A percentile compares a stretch with the other conserved stretches of the same genome.
Evolutionary conservation across 108 stramenopile species (phyloP).

Genomic region (Nitzschia inconspicua): DNA sequence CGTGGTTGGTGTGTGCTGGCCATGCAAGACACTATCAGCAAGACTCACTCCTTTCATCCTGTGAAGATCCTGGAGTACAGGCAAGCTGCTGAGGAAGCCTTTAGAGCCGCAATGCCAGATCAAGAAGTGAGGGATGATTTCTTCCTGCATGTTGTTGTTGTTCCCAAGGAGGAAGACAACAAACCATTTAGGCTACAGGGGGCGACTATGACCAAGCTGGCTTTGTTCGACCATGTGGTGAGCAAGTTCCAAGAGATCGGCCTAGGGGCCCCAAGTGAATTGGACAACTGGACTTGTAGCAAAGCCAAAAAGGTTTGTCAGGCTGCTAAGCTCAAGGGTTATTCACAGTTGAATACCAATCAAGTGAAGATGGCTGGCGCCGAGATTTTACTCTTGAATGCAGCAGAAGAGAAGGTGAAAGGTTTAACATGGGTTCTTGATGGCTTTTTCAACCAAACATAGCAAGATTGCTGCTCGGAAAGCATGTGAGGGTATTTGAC

Average conservation of each 20-base stretch:
- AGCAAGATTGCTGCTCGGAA: too few relatives aligned
- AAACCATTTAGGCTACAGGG: neutral
- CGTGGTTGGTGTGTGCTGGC: neutral
- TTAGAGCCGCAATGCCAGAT: neutral
- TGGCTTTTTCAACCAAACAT: neutral
- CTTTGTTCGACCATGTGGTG: neutral
- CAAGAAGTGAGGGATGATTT: conserved; percentile 1
- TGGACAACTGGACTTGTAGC: neutral
- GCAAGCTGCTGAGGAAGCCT: neutral
- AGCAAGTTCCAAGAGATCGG: neutral
- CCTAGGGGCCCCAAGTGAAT: neutral
- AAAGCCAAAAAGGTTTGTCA: neutral
- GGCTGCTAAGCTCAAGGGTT: neutral
- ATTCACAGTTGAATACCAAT: neutral
- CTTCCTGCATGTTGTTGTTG: neutral
- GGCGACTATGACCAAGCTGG: neutral
- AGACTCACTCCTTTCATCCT: conserved; percentile 1
- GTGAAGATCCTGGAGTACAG: neutral
- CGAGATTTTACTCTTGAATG: neutral
- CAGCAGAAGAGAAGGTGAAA: neutral
- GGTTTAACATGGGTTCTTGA: neutral
- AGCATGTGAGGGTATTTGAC: too few relatives aligned
- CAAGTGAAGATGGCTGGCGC: neutral
- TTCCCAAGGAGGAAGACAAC: neutral
- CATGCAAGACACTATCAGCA: conserved; percentile 1